Conservation (phyloP, 2,329 filamentous ascomycete species). For the Calonectria pseudoreteaudii region DNA sequence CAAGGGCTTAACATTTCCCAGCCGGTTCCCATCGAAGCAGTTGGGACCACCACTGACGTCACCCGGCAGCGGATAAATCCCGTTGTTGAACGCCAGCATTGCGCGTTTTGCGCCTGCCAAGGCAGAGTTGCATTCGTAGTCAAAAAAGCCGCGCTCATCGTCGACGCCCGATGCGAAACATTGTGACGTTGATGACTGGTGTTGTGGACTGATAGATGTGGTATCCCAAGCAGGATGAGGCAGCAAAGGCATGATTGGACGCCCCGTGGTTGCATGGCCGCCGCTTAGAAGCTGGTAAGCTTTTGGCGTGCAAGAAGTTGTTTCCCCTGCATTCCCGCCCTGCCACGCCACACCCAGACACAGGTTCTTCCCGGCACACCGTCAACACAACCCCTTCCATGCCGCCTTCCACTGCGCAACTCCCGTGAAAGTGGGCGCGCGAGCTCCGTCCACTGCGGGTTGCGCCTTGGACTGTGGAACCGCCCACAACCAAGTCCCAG, state of each 20-base stretch:
- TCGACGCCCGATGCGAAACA: conserved; percentile 4
- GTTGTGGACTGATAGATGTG: neutral
- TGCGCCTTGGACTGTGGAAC: conserved; percentile 38
- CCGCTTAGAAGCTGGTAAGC: neutral
- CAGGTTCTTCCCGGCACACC: conserved; percentile 32
- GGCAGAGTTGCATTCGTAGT: neutral
- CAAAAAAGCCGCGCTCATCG: neutral
- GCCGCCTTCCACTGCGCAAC: conserved; percentile 25
- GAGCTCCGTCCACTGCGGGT: conserved; percentile 17
- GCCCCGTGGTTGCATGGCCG: neutral
- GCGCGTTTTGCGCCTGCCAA: conserved; percentile 18
- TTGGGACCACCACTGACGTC: conserved; percentile 37
- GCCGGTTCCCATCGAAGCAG: neutral
- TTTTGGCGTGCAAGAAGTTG: neutral
- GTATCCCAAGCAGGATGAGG: neutral
- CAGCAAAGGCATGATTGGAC: conserved; percentile 12
- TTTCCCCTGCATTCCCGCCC: conserved; percentile 36
- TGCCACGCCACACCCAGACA: conserved; percentile 14
- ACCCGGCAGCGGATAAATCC: conserved; percentile 23
- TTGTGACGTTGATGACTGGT: conserved; percentile 1
- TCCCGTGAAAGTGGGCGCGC: conserved; percentile 25
- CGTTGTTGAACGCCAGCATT: conserved; percentile 1
- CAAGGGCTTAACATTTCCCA: conserved; percentile 19
- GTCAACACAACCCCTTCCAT: conserved; percentile 6
- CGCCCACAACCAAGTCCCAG: neutral